phyloP scores from a whole-genome alignment of 2,329 filamentous ascomycete genomes.

The Diaporthe eres region DNA sequence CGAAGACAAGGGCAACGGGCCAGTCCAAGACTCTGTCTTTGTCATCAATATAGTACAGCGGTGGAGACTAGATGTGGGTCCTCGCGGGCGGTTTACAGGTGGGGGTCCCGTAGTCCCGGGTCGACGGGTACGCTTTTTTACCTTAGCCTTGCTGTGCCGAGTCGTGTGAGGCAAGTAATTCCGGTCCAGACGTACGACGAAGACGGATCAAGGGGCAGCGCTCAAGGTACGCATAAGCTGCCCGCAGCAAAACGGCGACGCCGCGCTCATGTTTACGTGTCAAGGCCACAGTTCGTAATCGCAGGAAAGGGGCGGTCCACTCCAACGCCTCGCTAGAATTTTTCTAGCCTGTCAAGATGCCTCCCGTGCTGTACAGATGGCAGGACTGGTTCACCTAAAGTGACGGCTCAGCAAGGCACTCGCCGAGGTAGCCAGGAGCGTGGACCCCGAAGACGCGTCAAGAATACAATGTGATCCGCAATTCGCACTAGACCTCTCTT shows the following conservation, averaged over 20 bases:
- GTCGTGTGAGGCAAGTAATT: conserved; percentile 25
- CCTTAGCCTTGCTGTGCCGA: neutral
- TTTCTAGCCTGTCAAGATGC: neutral
- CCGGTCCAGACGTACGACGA: conserved; percentile 14
- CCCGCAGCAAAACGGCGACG: conserved; percentile 21
- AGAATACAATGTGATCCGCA: neutral
- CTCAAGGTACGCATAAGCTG: conserved; percentile 22
- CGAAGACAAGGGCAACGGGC: neutral
- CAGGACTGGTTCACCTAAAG: neutral
- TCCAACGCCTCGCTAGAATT: neutral
- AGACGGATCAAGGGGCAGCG: conserved; percentile 6
- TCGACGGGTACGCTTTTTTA: neutral
- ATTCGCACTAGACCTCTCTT: neutral
- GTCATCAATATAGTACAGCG: neutral
- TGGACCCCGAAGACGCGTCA: conserved; percentile 3
- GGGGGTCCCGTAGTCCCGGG: conserved; percentile 22
- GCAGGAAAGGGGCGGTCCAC: neutral
- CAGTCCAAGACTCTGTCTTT: conserved; percentile 5
- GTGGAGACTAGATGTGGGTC: neutral
- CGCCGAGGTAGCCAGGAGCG: neutral
- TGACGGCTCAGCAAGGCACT: neutral
- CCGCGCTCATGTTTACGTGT: conserved; percentile 16
- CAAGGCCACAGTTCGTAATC: conserved; percentile 15
- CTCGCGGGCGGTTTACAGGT: neutral
- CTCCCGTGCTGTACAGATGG: neutral